Evolutionary conservation across 2,329 filamentous ascomycete genomes (phyloP).

Genomic region (Colletotrichum liaoningense): DNA sequence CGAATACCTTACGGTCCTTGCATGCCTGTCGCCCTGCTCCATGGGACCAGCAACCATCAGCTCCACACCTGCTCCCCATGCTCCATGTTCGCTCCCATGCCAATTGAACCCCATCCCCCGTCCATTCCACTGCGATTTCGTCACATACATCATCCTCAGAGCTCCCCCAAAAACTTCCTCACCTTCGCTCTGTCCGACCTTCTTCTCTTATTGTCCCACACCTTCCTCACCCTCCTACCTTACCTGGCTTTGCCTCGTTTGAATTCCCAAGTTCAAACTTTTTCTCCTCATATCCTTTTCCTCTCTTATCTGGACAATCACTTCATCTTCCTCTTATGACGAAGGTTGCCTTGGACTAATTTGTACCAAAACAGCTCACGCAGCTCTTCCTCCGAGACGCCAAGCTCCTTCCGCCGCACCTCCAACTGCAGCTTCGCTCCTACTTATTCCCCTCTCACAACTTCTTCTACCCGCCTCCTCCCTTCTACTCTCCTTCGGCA

Average conservation of each 20-base stretch:
- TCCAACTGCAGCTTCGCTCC: constrained; percentile 42
- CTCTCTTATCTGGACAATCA: not conserved
- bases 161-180: constrained; percentile 19
- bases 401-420: constrained; percentile 47
- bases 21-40: constrained; percentile 23
- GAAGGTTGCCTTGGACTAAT: constrained; percentile 31
- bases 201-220: not conserved
- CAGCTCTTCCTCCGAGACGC: constrained; percentile 64
- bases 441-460: constrained; percentile 38
- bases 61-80: constrained; percentile 23
- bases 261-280: not conserved
- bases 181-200: not conserved
- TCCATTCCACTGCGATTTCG: constrained; percentile 34
- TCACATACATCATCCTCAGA: constrained; percentile 34
- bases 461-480: constrained; percentile 43
- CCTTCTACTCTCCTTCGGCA: constrained; percentile 56
- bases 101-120: constrained; percentile 27
- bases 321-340: constrained; percentile 36
- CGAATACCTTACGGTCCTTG: not conserved
- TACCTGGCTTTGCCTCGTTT: not conserved
- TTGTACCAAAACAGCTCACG: constrained; percentile 52
- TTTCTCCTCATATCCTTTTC: not conserved
- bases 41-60: constrained; percentile 5
- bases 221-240: not conserved
- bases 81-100: constrained; percentile 22